phyloP scores from a whole-genome alignment of 2,329 filamentous ascomycete genomes.

The Neopestalotiopsis sp. region DNA sequence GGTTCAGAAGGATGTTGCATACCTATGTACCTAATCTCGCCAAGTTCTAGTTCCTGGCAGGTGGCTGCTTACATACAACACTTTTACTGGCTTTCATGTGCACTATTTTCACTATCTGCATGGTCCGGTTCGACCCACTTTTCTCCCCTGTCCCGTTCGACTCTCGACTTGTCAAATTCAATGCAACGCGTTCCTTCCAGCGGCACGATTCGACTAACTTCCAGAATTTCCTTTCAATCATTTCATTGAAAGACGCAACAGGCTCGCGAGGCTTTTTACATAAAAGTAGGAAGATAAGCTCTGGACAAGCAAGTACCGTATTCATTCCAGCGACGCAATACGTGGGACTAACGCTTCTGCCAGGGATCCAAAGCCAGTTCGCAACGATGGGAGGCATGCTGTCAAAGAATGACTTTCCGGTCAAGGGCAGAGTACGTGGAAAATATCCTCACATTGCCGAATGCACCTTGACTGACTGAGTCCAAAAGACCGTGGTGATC shows the following conservation, averaged over 20 bases:
- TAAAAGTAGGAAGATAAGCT: neutral
- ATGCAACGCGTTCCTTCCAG: too few relatives aligned
- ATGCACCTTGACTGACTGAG: constrained; percentile 25
- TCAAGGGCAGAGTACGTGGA: constrained; percentile 61
- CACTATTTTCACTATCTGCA: too few relatives aligned
- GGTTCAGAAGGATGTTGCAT: too few relatives aligned
- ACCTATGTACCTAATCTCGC: too few relatives aligned
- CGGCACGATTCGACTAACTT: too few relatives aligned
- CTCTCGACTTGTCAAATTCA: too few relatives aligned
- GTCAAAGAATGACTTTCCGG: constrained; percentile 61
- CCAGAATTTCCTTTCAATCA: neutral
- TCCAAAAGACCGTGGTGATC: constrained; percentile 51
- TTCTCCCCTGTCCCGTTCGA: too few relatives aligned
- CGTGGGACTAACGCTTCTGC: neutral
- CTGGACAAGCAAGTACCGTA: neutral
- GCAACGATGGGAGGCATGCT: constrained; percentile 36
- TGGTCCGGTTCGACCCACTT: too few relatives aligned
- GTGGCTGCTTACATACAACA: too few relatives aligned
- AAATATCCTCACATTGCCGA: constrained; percentile 11
- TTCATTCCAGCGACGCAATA: neutral
- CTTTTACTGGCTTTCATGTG: too few relatives aligned
- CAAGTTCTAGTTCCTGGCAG: too few relatives aligned
- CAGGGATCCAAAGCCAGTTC: neutral
- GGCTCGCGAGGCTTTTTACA: neutral
- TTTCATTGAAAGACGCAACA: neutral